These are phyloP conservation scores for Urochloa ruziziensis DNA, from an alignment of 176 grass and related monocot genomes.

Conservation along the genomic window DNA sequence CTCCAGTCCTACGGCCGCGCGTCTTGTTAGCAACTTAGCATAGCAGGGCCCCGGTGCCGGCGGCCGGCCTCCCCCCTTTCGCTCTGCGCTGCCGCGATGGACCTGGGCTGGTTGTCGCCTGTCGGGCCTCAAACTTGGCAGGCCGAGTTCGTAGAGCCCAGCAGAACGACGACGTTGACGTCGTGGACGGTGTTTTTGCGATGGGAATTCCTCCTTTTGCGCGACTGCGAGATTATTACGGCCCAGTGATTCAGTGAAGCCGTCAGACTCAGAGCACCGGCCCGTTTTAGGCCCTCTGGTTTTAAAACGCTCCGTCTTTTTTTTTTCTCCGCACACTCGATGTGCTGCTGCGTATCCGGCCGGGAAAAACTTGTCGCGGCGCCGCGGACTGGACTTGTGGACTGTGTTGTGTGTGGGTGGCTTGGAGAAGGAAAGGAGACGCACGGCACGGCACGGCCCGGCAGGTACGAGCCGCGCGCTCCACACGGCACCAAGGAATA, in stretches of 20 bases:
- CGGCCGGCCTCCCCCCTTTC: not conserved
- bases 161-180: not conserved
- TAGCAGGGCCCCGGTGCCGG: not conserved
- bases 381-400: no score
- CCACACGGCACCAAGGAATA: conserved; percentile 17
- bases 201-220: no score
- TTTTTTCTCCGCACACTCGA: no score
- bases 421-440: not conserved
- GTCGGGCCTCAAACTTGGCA: not conserved
- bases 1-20: not conserved
- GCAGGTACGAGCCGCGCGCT: not conserved
- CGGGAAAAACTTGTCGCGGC: no score
- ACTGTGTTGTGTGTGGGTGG: no score
- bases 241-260: not conserved
- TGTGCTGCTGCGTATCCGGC: no score
- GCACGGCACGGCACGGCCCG: not conserved
- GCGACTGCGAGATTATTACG: no score
- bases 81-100: not conserved
- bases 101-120: not conserved
- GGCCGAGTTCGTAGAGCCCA: not conserved
- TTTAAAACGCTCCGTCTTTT: not conserved
- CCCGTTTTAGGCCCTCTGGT: not conserved
- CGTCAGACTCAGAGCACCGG: no score
- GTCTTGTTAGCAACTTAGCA: no score
- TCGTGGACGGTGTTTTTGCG: no score